phyloP scores from a whole-genome alignment of 306 rosid species.

The Sindora glabra region DNA sequence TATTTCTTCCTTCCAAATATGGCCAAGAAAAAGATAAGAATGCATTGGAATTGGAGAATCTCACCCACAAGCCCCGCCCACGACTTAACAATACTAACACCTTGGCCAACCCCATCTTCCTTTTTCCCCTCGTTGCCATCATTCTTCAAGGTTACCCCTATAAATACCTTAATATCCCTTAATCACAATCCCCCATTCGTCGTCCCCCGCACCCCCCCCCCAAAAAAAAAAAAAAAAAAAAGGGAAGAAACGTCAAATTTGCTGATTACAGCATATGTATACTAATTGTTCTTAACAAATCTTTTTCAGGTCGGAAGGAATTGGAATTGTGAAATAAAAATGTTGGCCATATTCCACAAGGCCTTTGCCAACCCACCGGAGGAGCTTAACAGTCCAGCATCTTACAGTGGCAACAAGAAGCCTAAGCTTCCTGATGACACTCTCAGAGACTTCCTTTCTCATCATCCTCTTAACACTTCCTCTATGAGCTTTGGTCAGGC shows the following conservation, averaged over 20 bases:
- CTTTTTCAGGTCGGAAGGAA: too few species aligned
- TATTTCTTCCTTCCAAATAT: too few species aligned
- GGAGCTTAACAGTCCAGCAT: slow-evolving; percentile 88
- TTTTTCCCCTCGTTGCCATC: too few species aligned
- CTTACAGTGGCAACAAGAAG: slow-evolving; percentile 52
- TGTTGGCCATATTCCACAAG: slow-evolving; percentile 89
- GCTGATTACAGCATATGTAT: too few species aligned
- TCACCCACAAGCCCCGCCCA: slow-evolving; percentile 47
- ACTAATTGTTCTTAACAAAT: too few species aligned
- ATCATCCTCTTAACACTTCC: slow-evolving; percentile 56
- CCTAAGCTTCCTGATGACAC: slow-evolving; percentile 87
- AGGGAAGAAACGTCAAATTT: too few species aligned
- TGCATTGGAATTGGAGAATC: slow-evolving; percentile 28
- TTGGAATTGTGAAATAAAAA: too few species aligned
- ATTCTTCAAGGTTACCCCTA: too few species aligned
- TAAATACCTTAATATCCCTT: not conserved
- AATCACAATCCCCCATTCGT: not conserved
- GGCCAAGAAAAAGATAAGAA: slow-evolving; percentile 17
- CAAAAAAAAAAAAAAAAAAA: too few species aligned
- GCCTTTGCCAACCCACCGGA: slow-evolving; percentile 93
- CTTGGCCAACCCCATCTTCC: not conserved
- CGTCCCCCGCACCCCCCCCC: not conserved
- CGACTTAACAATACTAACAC: slow-evolving; percentile 9
- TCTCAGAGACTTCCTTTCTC: slow-evolving; percentile 60
- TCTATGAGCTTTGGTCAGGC: slow-evolving; percentile 66